Base-by-base conservation (phyloP, 495 filamentous ascomycete genomes). In the Penicillium arizonense region DNA sequence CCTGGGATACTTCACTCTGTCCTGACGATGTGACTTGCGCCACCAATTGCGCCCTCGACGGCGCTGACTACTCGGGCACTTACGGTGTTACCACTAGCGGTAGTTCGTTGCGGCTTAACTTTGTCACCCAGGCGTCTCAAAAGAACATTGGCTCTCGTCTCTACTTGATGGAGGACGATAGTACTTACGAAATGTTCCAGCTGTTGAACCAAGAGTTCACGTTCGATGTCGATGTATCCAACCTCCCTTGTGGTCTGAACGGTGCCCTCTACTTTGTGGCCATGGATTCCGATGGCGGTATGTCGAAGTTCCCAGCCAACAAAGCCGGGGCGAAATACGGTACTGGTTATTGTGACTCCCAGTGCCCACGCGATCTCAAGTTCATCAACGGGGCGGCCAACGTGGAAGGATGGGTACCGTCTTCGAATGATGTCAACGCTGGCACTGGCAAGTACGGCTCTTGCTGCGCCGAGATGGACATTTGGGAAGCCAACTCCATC, bases 401-500 rank as follows among this genome's bases (percentile, higher is more conserved):
- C 64, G 56, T 78, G 16, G 83, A 83, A 43, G 81, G 77, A 53
- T 85, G 83, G 84, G 33, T 48, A 24, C 63, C 70, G 12, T 83
- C 81, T 21, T 57, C 70, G 58, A 80, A 76, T 68, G 77, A 86
- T 64, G 40, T 51, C 40, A 85, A 85, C 67, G 72, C 83, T 44
- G 82, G 83, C 39, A 54, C 77, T 34, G 83, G 82, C 57, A 62
- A 68, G 14, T 74, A 80, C 52, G 82, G 83, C 36, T 76, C 82
- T 35, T 88, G 85, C 81, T 88, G 85, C 66, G 77, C 80, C 46
- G 85, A 88, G 68, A 81, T 88, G 77, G 85, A 87, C 61, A 80
- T 88, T 69, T 86, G 81, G 78, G 85, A 87, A 58, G 82, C 83
- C 50, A 88, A 88, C 72, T 72, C 72, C 9, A 64, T 71, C 26